Conservation (phyloP, 1,284 basidiomycete genomes). For the Omphalotus olearius region DNA sequence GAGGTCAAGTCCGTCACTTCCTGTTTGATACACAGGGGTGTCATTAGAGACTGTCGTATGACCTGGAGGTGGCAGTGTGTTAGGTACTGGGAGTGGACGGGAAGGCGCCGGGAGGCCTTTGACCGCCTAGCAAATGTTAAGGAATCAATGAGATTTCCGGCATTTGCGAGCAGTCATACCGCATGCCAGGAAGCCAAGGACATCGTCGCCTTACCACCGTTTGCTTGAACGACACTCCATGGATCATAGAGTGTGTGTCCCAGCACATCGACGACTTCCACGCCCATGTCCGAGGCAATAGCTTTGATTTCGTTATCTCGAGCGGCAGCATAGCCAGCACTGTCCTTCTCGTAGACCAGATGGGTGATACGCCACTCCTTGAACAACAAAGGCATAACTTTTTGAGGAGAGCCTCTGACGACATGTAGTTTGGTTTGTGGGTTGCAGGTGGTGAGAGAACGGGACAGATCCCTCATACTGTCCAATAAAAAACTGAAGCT, state of each 20-base stretch:
- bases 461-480: conserved; percentile 35
- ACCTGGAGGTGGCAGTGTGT: conserved; percentile 14
- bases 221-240: conserved; percentile 14
- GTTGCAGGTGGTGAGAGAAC: conserved; percentile 32
- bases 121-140: conserved; percentile 10
- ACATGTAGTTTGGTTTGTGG: conserved; percentile 37
- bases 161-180: conserved; percentile 7
- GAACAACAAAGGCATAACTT: conserved; percentile 35
- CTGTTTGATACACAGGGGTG: conserved; percentile 15
- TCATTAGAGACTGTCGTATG: conserved; percentile 10
- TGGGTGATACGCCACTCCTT: conserved; percentile 43
- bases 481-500: conserved; percentile 29
- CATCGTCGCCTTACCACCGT: conserved; percentile 19
- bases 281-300: conserved; percentile 15
- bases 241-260: conserved; percentile 17
- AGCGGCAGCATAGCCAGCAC: conserved; percentile 21
- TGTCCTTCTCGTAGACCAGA: conserved; percentile 35
- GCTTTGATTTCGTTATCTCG: conserved; percentile 12
- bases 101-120: conserved; percentile 12
- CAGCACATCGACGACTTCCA: conserved; percentile 14
- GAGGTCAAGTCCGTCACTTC: conserved; percentile 18
- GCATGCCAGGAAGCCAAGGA: conserved; percentile 17
- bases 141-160: neutral
- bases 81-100: conserved; percentile 15
- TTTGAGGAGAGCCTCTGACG: conserved; percentile 39